A percentile compares a stretch with the other conserved stretches of the same genome.
Conservation (phyloP, 441 rosid species). For the Sinapis alba region DNA sequence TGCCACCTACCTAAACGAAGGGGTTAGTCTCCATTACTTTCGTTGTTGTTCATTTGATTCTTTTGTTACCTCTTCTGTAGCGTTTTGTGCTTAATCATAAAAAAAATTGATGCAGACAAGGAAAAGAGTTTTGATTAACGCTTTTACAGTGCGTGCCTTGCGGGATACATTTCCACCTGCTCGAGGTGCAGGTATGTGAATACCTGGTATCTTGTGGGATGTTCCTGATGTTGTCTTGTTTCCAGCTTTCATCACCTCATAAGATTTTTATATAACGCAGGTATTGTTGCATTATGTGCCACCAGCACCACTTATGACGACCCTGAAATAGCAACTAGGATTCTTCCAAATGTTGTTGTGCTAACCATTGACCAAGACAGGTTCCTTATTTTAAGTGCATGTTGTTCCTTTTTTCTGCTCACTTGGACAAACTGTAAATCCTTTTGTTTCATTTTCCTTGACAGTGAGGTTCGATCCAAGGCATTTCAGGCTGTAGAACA, state of each 20-base stretch:
- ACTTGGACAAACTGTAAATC: conserved; percentile 7
- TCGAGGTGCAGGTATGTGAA: conserved; percentile 91
- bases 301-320: conserved; percentile 89
- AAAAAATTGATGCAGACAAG: conserved; percentile 69
- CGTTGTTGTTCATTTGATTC: conserved; percentile 31
- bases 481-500: conserved; percentile 97
- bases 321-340: conserved; percentile 89
- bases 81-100: conserved; percentile 32
- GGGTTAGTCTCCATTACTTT: conserved; percentile 59
- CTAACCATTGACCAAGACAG: conserved; percentile 96
- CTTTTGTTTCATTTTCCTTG: conserved; percentile 29
- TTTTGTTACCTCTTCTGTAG: conserved; percentile 29
- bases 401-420: conserved; percentile 1
- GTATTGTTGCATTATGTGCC: conserved; percentile 96
- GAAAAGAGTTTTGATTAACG: conserved; percentile 96
- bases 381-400: conserved; percentile 44
- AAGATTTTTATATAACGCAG: conserved; percentile 45
- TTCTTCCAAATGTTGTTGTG: conserved; percentile 89
- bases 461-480: conserved; percentile 93
- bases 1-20: conserved; percentile 87
- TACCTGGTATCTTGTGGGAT: not conserved
- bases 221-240: conserved; percentile 5
- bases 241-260: conserved; percentile 23
- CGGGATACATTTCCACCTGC: conserved; percentile 98
- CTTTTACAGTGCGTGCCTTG: conserved; percentile 97